phyloP scores from a whole-genome alignment of 495 filamentous ascomycete species.

The Polyplosphaeria fusca region DNA sequence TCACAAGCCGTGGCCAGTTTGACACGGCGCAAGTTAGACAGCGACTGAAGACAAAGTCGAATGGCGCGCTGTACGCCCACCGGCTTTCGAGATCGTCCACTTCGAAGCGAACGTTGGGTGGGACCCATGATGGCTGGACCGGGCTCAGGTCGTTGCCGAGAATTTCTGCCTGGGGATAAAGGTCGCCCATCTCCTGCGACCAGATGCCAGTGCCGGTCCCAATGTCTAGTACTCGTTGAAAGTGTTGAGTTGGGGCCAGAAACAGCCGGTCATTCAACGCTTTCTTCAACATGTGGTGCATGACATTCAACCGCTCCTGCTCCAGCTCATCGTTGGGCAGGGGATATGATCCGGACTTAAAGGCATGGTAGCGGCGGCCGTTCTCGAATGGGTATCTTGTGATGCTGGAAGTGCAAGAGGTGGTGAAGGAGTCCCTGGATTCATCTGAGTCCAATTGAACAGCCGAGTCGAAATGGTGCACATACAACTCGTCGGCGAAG shows the following conservation, averaged over 20 bases:
- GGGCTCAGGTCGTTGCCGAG: conserved; percentile 31
- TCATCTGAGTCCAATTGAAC: neutral
- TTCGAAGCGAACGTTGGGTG: conserved; percentile 31
- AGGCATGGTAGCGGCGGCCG: conserved; percentile 35
- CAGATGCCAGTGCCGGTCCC: conserved; percentile 30
- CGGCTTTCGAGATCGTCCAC: conserved; percentile 29
- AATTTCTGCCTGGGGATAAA: conserved; percentile 15
- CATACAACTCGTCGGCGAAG: conserved; percentile 27
- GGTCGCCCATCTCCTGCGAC: conserved; percentile 28
- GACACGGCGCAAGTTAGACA: conserved; percentile 4
- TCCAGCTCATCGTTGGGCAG: conserved; percentile 32
- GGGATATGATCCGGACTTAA: conserved; percentile 22
- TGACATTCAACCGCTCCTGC: conserved; percentile 50
- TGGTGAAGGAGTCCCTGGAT: conserved; percentile 24
- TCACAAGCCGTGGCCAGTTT: conserved; percentile 23
- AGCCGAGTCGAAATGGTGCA: conserved; percentile 12
- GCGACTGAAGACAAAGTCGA: conserved; percentile 26
- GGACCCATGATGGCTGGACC: conserved; percentile 30
- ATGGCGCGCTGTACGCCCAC: conserved; percentile 23
- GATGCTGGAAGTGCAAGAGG: conserved; percentile 13
- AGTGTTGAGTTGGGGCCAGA: conserved; percentile 6
- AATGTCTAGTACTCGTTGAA: conserved; percentile 26
- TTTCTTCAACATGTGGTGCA: conserved; percentile 30
- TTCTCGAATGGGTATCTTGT: conserved; percentile 29
- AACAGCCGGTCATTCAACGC: conserved; percentile 17